These are phyloP conservation scores for Penicillium corylophilum DNA, from an alignment of 2,329 filamentous ascomycete species.

Conservation along the genomic window DNA sequence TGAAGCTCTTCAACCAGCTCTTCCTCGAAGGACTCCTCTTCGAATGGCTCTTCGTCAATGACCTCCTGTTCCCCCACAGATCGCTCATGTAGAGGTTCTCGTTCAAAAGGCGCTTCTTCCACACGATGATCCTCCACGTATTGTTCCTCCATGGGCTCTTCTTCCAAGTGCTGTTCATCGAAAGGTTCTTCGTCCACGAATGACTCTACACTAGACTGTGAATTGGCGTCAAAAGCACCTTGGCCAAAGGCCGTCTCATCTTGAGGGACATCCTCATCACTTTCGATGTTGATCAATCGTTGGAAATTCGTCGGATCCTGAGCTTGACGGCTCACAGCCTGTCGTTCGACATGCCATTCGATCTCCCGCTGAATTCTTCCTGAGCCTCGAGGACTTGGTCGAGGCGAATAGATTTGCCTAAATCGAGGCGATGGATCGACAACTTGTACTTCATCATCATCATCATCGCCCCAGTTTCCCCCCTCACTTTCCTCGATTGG, in stretches of 20 bases:
- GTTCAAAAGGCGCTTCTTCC: slow-evolving; percentile 5
- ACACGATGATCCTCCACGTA: background rate
- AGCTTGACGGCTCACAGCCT: slow-evolving; percentile 46
- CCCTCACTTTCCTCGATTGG: background rate
- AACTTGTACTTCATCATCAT: slow-evolving; percentile 6
- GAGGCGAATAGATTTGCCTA: background rate
- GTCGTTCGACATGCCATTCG: slow-evolving; percentile 48
- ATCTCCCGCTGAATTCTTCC: slow-evolving; percentile 30
- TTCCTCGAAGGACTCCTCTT: background rate
- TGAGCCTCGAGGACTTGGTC: background rate
- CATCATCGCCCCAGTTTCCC: slow-evolving; percentile 6
- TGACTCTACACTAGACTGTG: slow-evolving; percentile 1
- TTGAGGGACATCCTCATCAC: slow-evolving; percentile 31
- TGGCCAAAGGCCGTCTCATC: slow-evolving; percentile 14
- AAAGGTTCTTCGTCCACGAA: background rate
- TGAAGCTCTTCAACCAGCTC: slow-evolving; percentile 7
- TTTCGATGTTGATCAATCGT: slow-evolving; percentile 47
- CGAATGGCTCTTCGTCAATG: background rate
- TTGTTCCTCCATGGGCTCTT: slow-evolving; percentile 1
- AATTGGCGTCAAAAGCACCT: background rate
- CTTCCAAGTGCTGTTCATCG: slow-evolving; percentile 1
- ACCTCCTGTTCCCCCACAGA: slow-evolving; percentile 7
- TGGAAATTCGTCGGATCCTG: slow-evolving; percentile 40
- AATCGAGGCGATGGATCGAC: slow-evolving; percentile 1
- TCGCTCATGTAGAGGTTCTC: background rate